Evolutionary conservation across 2,329 filamentous ascomycete genomes (phyloP), one percentile per base, ranked within the genome.

Genomic region (Talaromyces pinophilus): DNA sequence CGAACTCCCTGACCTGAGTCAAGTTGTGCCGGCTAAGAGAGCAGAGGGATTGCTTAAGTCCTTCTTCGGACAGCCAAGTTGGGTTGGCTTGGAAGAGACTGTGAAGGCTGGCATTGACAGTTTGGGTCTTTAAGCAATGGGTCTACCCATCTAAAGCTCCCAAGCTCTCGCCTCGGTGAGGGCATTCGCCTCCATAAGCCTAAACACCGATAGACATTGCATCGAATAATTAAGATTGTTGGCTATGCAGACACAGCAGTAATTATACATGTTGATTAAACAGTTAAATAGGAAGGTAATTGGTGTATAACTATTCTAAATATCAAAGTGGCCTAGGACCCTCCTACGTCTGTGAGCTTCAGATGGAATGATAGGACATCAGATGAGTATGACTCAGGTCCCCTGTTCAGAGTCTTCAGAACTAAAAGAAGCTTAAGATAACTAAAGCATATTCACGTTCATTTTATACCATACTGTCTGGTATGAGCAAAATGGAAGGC

Each of bases 21-120:
- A 70, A 5, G 69, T 73, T 22, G 59, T 75, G 7, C 68, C 70
- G 0, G 70, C 72, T 13, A 66, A 65, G 15, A 67, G 72, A 52
- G 75, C 73, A 10, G 75, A 76, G 63, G 66, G 65, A 7, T 54
- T 80, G 50, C 61, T 79, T 30, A 71, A 68, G 44, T 64, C 65
- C 3, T 75, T 77, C 59, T 77, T 71, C 10, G 72, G 71, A 5
- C 62, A 64, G 5, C 3, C 46, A 10, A 72, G 75, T 3, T 79
- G 72, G 70, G 72, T 71, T n/a, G 50, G 70, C 0, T 40, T 79
- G 54, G 75, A 77, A 61, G 71, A 76, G 11, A 62, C 48, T 1
- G 19, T 65, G 4, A 52, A 38, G 17, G 69, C 60, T 19, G 64
- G 59, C 3, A 65, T 65, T 46, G 59, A 65, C 35, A 65, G 59